These are phyloP conservation scores for Colletotrichum sublineola DNA, from an alignment of 2,329 filamentous ascomycete species.

Conservation along the genomic window DNA sequence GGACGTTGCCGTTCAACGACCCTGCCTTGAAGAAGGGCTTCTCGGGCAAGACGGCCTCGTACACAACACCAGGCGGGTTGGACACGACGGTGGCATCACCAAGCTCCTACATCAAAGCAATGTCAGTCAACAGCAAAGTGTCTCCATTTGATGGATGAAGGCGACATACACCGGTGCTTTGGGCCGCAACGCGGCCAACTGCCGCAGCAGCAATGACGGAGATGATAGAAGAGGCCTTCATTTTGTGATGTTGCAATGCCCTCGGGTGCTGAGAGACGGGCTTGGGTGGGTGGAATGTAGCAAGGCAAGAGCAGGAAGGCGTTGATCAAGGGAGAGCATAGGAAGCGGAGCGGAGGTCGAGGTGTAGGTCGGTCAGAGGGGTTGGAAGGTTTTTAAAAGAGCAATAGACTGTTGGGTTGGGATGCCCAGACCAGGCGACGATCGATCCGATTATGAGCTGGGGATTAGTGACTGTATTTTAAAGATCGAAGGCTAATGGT, in stretches of 20 bases:
- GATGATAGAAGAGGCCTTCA: conserved; percentile 45
- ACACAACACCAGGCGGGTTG: conserved; percentile 69
- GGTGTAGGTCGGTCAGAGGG: conserved; percentile 7
- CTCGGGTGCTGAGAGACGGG: conserved; percentile 2
- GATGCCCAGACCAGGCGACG: conserved; percentile 9
- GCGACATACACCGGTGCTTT: conserved; percentile 44
- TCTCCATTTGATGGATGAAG: not conserved
- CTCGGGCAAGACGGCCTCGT: conserved; percentile 68
- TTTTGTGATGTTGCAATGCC: conserved; percentile 34
- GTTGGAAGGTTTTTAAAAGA: conserved; percentile 33
- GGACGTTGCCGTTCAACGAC: conserved; percentile 65
- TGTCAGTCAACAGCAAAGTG: not conserved
- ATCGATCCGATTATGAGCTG: not conserved
- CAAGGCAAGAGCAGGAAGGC: not conserved
- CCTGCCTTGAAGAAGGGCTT: conserved; percentile 64
- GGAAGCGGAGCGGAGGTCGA: not conserved
- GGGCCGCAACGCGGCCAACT: conserved; percentile 47
- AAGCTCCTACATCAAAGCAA: conserved; percentile 48
- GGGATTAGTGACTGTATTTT: conserved; percentile 17
- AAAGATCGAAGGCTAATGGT: conserved; percentile 21
- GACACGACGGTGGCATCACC: conserved; percentile 64
- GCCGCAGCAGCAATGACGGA: conserved; percentile 48
- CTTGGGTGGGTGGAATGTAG: conserved; percentile 1
- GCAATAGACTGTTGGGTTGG: not conserved
- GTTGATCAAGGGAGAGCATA: conserved; percentile 20